A percentile compares a stretch with the other conserved stretches of the same genome.
Conservation (phyloP, 208 protist species). For the Crithidia brevicula region DNA sequence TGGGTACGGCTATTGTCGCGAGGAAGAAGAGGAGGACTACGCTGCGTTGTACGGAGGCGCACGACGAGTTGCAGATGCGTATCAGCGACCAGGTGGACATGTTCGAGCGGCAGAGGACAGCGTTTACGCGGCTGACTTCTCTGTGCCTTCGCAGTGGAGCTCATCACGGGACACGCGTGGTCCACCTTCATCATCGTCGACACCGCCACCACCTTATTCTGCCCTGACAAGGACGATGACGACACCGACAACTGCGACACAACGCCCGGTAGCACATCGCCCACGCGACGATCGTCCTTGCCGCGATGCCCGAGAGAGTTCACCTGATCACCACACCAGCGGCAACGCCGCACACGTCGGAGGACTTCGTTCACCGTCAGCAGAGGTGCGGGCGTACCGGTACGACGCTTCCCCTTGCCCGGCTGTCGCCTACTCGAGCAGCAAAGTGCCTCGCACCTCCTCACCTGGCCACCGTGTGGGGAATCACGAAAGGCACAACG, state of each 20-base stretch:
- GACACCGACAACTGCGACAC: neutral
- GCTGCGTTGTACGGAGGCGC: too few relatives aligned
- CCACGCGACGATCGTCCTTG: too few relatives aligned
- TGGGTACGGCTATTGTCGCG: too few relatives aligned
- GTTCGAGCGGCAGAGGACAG: neutral
- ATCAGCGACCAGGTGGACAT: too few relatives aligned
- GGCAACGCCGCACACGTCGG: too few relatives aligned
- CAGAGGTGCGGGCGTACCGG: constrained; percentile 3
- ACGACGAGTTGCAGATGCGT: too few relatives aligned
- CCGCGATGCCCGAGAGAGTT: too few relatives aligned
- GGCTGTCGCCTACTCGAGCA: constrained; percentile 23
- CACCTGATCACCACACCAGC: too few relatives aligned
- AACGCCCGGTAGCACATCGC: too few relatives aligned
- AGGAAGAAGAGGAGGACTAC: neutral
- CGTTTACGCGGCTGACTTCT: neutral
- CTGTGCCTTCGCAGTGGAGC: too few relatives aligned
- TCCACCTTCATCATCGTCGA: neutral
- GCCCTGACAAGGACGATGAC: neutral
- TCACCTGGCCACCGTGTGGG: neutral
- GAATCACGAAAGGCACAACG: neutral
- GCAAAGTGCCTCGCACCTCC: constrained; percentile 18
- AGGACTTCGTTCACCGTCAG: neutral
- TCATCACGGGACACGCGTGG: too few relatives aligned
- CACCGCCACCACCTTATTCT: neutral
- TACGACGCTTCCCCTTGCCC: constrained; percentile 32